Base-by-base conservation (phyloP, 2,329 filamentous ascomycete genomes). In the Alternaria sp. region DNA sequence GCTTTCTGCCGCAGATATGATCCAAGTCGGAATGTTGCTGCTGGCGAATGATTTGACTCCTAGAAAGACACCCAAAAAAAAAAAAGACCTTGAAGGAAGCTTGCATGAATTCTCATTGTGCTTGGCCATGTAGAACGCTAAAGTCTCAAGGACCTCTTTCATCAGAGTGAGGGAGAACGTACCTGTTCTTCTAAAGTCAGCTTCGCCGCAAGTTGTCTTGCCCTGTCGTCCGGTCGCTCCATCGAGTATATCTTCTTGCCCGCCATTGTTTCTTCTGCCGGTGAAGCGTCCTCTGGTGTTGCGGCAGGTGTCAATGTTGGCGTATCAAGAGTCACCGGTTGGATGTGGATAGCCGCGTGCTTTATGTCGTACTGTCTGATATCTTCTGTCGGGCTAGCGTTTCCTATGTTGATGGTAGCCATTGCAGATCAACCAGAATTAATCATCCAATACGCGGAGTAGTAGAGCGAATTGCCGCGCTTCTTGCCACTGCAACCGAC, bases 151-250 rank as follows among this genome's bases (percentile, higher is more conserved):
- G 59, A 54, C 43, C 62, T 38, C 52, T 59, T 52, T 36, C 39
- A 55, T 51, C 48, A 14, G 46, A 59, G 22, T 38, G 24, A 59
- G 24, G 28, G 57, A 44, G 51, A 44, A 75, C 76, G 38, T 73
- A 78, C 78, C 71, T 79, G 77, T 63, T 79, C 76, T 59, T 79
- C 76, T 54, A 79, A 65, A 7, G 73, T 75, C 65, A 79, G 65
- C 62, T 72, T 74, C 28, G 72, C 67, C 20, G 75, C 78, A 58
- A 79, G 54, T 38, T 76, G 75, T 46, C 69, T 70, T 43, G 78
- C 78, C 62, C 60, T 71, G 34, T 77, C 72, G 26, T 75, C 74
- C 32, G 76, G 73, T 56, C 60, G 73, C 58, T 75, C 69, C 42
- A 74, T 53, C 7, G 65, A 65, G 55, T 73, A 76, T 14, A 75